phyloP scores from a whole-genome alignment of 2,329 filamentous ascomycete species.

The Herpotrichia juniperi region DNA sequence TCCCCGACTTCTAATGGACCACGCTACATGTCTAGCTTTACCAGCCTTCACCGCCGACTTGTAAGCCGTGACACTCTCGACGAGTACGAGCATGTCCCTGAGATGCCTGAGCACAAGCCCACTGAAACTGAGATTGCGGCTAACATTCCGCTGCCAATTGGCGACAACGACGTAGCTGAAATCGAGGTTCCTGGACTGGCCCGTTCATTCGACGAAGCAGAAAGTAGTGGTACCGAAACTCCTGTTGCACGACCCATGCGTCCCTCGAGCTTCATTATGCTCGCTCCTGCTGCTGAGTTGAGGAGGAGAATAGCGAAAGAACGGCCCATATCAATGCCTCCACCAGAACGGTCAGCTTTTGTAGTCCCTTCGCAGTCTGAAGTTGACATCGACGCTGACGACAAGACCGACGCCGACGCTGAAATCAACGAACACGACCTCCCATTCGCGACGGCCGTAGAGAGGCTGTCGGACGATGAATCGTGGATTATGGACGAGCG shows the following conservation, averaged over 20 bases:
- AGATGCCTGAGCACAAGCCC: slow-evolving; percentile 50
- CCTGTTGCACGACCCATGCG: slow-evolving; percentile 30
- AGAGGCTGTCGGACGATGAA: slow-evolving; percentile 24
- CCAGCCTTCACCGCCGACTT: slow-evolving; percentile 36
- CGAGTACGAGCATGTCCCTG: slow-evolving; percentile 25
- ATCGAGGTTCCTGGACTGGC: slow-evolving; percentile 79
- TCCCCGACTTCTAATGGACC: slow-evolving; percentile 28
- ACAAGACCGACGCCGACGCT: not conserved
- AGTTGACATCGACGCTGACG: not conserved
- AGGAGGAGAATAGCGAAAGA: slow-evolving; percentile 23
- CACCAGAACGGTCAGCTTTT: slow-evolving; percentile 27
- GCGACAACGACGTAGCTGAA: slow-evolving; percentile 73
- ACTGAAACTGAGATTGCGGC: slow-evolving; percentile 58
- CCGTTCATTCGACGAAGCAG: slow-evolving; percentile 66
- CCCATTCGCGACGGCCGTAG: slow-evolving; percentile 30
- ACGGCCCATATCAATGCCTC: slow-evolving; percentile 40
- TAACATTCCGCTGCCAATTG: slow-evolving; percentile 71
- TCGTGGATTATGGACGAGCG: slow-evolving; percentile 29
- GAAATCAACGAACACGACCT: not conserved
- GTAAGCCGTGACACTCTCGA: slow-evolving; percentile 37
- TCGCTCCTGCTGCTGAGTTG: slow-evolving; percentile 25
- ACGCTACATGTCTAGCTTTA: slow-evolving; percentile 33
- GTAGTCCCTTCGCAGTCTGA: slow-evolving; percentile 15
- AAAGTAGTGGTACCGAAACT: slow-evolving; percentile 31
- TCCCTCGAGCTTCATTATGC: slow-evolving; percentile 38